Conservation (phyloP, 2,329 filamentous ascomycete genomes). For the Elsinoe necatrix region DNA sequence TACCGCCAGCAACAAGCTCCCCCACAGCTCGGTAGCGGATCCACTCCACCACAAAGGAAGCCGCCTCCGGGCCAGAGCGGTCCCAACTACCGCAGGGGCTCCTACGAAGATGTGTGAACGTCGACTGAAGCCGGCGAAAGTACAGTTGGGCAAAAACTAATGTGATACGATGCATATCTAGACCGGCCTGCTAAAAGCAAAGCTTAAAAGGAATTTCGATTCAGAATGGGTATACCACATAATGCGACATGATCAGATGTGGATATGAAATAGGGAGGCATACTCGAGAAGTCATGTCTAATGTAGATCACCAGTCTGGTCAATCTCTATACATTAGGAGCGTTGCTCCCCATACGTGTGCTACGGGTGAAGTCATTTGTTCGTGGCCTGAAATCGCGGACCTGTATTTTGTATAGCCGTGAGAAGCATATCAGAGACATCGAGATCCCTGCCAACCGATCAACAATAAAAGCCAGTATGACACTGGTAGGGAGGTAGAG, state of each 20-base stretch:
- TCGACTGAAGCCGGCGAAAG: not conserved
- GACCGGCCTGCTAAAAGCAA: not conserved
- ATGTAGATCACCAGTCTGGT: constrained; percentile 2
- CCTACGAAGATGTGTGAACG: constrained; percentile 10
- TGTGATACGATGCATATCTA: constrained; percentile 9
- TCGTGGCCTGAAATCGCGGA: no score
- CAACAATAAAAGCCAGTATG: no score
- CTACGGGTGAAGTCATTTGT: no score
- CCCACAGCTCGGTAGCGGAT: not conserved
- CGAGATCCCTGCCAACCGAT: no score
- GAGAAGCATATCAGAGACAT: no score
- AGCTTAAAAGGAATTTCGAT: not conserved
- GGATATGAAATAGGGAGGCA: constrained; percentile 2
- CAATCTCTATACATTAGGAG: not conserved
- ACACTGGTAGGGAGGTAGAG: no score
- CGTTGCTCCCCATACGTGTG: not conserved
- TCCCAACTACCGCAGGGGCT: constrained; percentile 7
- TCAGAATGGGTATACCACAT: not conserved
- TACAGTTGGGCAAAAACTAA: not conserved
- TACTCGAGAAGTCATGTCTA: not conserved
- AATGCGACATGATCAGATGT: constrained; percentile 2
- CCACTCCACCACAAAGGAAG: not conserved
- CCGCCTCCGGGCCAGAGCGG: not conserved
- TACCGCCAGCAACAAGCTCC: constrained; percentile 18
- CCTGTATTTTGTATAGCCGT: no score